Evolutionary conservation across 306 rosid species (phyloP), one percentile per base, ranked within the genome.

Genomic region (Hylodesmum podocarpum): DNA sequence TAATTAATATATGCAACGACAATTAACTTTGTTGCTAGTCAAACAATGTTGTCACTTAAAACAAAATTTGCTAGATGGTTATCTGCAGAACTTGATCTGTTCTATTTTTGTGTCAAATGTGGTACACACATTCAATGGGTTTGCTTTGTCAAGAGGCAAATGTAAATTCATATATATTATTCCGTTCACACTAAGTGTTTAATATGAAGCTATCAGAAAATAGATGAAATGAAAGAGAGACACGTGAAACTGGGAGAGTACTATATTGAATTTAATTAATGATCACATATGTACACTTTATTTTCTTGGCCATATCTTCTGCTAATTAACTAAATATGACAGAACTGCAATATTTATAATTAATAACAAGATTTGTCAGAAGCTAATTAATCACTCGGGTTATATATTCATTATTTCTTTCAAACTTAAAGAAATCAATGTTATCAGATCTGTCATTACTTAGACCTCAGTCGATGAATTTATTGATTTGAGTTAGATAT

Each of bases 121-220:
- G 69, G 69, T 63, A 29, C 74, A 69, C 66, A 39, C 53, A 71
- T 34, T 67, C 41, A 72, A 13, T 8, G 13, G 77, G 67, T 55
- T 53, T 72, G 19, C 68, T 72, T 72, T 16, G 41, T 39, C 53
- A n/a, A 55, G 13, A 55, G 67, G 78, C 55, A 55, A 72, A 72
- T 21, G 27, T 28, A 25, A 22, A 72, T 21, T 72, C 13, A 28
- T 19, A 25, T 55, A 54, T 72, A 55, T 72, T 72, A 55, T 72
- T 72, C 68, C 78, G 14, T 72, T 72, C 68, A 72, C 78, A 72
- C 67, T 21, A 22, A 19, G 16, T 22, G n/a, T 55, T 36, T 54
- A 37, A 34, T 36, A 14, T 51, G 41, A 33, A 21, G 8, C 13
- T 18, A 67, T 67, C 14, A 0, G 8, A 43, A 7, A 27, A 25